Percentiles rank a stretch among this genome's conserved stretches.
Evolutionary conservation across 768 basidiomycete species (phyloP).

Genomic region (Termitomyces heimii): DNA sequence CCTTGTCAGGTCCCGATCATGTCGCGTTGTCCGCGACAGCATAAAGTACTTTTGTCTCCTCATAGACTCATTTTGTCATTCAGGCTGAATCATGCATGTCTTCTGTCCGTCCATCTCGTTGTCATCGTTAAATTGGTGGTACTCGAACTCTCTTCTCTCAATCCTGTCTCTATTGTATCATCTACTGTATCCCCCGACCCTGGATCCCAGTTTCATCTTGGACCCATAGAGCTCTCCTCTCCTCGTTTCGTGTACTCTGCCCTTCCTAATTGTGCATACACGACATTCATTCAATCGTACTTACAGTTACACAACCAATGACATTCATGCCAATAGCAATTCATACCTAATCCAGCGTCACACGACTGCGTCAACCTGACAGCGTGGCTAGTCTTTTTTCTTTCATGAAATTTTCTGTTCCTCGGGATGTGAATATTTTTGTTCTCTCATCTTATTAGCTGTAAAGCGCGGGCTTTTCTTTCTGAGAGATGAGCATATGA

Average conservation of each 20-base stretch:
- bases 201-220: neutral
- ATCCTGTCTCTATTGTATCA: neutral
- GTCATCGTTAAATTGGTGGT: neutral
- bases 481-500: neutral
- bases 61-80: neutral
- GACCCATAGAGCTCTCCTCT: neutral
- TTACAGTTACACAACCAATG: neutral
- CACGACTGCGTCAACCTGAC: neutral
- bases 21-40: constrained; percentile 6
- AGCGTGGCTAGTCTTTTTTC: neutral
- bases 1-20: constrained; percentile 60
- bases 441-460: neutral
- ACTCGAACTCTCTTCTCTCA: neutral
- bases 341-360: neutral
- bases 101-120: neutral
- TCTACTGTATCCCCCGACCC: neutral
- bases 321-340: neutral
- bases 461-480: neutral
- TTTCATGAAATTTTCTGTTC: neutral
- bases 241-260: neutral
- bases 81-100: neutral
- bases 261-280: neutral
- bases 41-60: neutral
- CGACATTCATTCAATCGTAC: neutral
- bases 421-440: neutral